Conservation (phyloP, 306 rosid species). For the Vigna hirtella region DNA sequence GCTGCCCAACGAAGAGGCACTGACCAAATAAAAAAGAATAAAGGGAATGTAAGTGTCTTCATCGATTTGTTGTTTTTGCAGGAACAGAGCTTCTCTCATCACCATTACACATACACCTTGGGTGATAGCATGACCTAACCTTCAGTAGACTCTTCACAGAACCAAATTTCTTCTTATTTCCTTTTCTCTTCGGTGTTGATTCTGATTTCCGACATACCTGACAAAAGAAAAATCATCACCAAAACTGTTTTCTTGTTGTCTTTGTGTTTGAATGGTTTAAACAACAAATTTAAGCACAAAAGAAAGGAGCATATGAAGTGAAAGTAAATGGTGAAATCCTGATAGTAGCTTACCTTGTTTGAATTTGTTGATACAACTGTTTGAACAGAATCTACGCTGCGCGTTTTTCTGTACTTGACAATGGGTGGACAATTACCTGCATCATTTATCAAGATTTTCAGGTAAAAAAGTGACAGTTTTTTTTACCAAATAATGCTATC, state of each 20-base stretch:
- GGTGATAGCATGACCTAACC: slow-evolving; percentile 62
- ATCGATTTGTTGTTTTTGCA: slow-evolving; percentile 51
- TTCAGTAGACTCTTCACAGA: slow-evolving; percentile 58
- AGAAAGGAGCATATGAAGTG: background rate
- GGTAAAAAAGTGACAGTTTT: background rate
- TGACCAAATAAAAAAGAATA: background rate
- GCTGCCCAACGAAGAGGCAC: background rate
- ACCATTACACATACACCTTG: slow-evolving; percentile 50
- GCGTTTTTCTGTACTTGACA: slow-evolving; percentile 41
- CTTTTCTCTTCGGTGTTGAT: slow-evolving; percentile 47
- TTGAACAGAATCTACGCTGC: slow-evolving; percentile 42
- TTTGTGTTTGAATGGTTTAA: background rate
- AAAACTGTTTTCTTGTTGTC: background rate
- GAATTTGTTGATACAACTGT: slow-evolving; percentile 7
- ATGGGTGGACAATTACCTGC: slow-evolving; percentile 45
- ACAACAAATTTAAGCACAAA: background rate
- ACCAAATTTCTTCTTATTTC: slow-evolving; percentile 48
- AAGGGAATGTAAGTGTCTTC: background rate
- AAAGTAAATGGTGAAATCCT: background rate
- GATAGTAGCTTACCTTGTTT: background rate
- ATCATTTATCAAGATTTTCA: slow-evolving; percentile 30
- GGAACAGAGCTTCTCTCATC: slow-evolving; percentile 46
- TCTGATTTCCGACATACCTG: slow-evolving; percentile 33
- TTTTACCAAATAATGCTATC: background rate
- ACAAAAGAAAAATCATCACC: slow-evolving; percentile 4